phyloP scores from a whole-genome alignment of 306 rosid genomes.

The Medicago arabica region DNA sequence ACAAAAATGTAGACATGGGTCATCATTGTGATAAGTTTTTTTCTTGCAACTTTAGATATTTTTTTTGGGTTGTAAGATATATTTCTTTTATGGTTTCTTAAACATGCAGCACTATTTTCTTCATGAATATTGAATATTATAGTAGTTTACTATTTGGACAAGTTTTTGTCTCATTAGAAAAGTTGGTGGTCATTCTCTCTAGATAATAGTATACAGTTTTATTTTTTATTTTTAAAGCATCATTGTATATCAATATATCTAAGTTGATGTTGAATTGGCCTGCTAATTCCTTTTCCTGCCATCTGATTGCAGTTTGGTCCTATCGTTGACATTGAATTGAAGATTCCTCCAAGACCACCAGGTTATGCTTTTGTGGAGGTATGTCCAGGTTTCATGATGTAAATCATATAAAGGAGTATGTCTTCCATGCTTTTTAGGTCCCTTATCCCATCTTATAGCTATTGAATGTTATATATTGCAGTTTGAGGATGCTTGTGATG shows the following conservation, averaged over 20 bases:
- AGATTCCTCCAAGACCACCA: conserved; percentile 91
- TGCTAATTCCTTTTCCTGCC: conserved; percentile 9
- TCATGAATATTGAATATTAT: too few relatives aligned
- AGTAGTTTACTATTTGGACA: too few relatives aligned
- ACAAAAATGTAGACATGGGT: neutral
- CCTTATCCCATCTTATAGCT: neutral
- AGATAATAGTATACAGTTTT: too few relatives aligned
- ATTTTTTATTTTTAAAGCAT: too few relatives aligned
- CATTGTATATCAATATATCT: conserved; percentile 5
- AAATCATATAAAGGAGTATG: conserved; percentile 14
- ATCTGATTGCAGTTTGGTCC: conserved; percentile 78
- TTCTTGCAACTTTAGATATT: neutral
- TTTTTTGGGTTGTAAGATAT: too few relatives aligned
- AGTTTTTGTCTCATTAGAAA: too few relatives aligned
- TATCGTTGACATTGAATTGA: conserved; percentile 85
- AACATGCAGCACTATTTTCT: too few relatives aligned
- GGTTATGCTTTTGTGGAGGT: conserved; percentile 96
- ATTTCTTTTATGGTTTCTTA: too few relatives aligned
- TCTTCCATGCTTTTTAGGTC: neutral
- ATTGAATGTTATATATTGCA: conserved; percentile 37
- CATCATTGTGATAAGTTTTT: neutral
- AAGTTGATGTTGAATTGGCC: neutral
- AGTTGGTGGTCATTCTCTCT: too few relatives aligned
- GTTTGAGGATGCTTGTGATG: conserved; percentile 86
- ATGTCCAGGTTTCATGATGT: conserved; percentile 26